Conservation (phyloP, 495 filamentous ascomycete genomes). For the Neurospora intermedia region DNA sequence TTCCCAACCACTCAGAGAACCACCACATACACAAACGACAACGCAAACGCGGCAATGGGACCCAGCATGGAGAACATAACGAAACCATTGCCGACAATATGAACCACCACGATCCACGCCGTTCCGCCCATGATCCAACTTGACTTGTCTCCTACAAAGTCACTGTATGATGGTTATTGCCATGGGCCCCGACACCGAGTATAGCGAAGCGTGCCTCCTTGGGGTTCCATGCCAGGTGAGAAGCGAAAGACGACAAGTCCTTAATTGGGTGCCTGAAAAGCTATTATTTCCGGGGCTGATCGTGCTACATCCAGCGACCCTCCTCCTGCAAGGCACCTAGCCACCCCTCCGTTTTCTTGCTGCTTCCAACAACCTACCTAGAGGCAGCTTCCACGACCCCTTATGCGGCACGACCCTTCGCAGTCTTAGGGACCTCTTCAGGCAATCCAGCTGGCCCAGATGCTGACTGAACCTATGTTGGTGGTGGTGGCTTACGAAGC, state of each 20-base stretch:
- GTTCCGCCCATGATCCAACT: constrained; percentile 31
- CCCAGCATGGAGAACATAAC: constrained; percentile 38
- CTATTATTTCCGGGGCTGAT: neutral
- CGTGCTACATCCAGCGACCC: neutral
- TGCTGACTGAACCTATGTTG: neutral
- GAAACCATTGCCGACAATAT: constrained; percentile 45
- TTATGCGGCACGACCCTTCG: neutral
- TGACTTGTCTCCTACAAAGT: constrained; percentile 37
- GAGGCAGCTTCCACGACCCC: too few relatives aligned
- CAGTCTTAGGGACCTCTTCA: neutral
- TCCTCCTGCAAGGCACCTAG: neutral
- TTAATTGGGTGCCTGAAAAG: neutral
- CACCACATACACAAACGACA: neutral
- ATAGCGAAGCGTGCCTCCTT: too few relatives aligned
- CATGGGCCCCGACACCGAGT: too few relatives aligned
- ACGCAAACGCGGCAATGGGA: constrained; percentile 5
- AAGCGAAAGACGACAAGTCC: too few relatives aligned
- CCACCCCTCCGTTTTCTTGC: too few relatives aligned
- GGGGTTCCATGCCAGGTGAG: too few relatives aligned
- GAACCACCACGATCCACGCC: constrained; percentile 39
- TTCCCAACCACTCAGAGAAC: neutral
- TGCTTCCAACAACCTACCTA: too few relatives aligned
- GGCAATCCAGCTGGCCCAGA: neutral
- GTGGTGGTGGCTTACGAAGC: neutral
- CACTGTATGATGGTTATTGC: constrained; percentile 19